Evolutionary conservation across 2,329 filamentous ascomycete species (phyloP).

Genomic region (Verticillium zaregamsianum): DNA sequence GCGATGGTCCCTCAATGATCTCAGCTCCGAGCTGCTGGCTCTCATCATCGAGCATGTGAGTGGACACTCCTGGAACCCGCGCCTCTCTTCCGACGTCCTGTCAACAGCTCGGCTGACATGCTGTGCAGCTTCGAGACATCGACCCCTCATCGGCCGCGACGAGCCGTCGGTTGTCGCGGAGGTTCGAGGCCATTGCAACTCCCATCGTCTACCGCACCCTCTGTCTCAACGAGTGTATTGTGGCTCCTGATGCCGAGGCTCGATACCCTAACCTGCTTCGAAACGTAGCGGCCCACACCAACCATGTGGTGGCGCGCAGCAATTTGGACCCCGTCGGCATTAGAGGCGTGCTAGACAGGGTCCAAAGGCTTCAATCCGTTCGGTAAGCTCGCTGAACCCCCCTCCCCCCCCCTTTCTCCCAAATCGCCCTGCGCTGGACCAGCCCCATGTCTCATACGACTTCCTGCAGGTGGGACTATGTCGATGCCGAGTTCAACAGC

Average conservation of each 20-base stretch:
- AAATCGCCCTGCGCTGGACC: neutral
- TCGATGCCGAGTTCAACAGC: conserved; percentile 22
- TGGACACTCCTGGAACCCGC: neutral
- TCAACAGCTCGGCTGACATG: neutral
- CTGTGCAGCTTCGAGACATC: conserved; percentile 31
- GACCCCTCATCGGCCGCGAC: conserved; percentile 27
- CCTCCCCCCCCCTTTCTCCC: too few species aligned
- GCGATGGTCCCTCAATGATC: conserved; percentile 24
- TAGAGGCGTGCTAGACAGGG: conserved; percentile 27
- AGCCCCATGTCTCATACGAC: conserved; percentile 12
- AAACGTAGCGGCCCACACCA: conserved; percentile 33
- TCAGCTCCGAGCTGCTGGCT: conserved; percentile 39
- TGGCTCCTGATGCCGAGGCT: conserved; percentile 26
- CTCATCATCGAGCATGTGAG: conserved; percentile 37
- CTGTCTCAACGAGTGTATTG: conserved; percentile 30
- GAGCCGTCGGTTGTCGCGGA: conserved; percentile 32
- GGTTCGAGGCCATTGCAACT: conserved; percentile 35
- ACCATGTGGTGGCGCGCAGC: conserved; percentile 34
- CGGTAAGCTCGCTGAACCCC: conserved; percentile 24
- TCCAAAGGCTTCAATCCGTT: conserved; percentile 32
- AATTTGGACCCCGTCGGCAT: conserved; percentile 33
- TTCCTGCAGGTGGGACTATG: conserved; percentile 31
- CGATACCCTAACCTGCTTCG: conserved; percentile 26
- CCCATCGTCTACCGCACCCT: conserved; percentile 37
- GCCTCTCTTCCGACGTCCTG: conserved; percentile 7